These are phyloP conservation scores for Dioscorea alata DNA, from an alignment of 106 monocot species.

Conservation along the genomic window DNA sequence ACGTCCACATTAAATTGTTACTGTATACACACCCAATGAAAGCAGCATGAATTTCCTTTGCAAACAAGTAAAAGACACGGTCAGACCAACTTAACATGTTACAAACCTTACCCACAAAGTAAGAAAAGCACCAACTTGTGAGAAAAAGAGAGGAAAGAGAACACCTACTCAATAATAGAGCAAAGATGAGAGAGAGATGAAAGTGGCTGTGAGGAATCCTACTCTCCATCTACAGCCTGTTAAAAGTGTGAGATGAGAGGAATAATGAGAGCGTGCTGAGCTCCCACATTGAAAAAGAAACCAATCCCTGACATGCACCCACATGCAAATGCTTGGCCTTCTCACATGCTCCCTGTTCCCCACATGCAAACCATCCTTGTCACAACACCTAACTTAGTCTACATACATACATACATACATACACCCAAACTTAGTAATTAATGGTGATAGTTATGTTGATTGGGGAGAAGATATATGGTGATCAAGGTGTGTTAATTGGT, in stretches of 20 bases:
- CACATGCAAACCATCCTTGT: background rate
- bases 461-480: no score
- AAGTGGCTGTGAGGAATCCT: background rate
- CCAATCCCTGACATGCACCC: constrained; percentile 1
- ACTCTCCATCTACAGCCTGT: background rate
- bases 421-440: no score
- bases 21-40: no score
- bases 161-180: background rate
- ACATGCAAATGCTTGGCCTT: background rate
- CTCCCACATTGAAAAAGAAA: background rate
- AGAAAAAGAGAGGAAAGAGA: background rate
- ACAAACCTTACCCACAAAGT: background rate
- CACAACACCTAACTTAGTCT: no score
- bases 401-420: no score
- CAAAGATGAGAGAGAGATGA: background rate
- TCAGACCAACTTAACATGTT: no score
- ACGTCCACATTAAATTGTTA: no score
- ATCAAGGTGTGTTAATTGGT: no score
- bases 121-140: background rate
- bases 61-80: no score
- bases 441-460: no score
- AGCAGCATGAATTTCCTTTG: no score
- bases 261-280: background rate
- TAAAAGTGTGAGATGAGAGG: background rate
- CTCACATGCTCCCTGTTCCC: background rate